A percentile compares a stretch with the other conserved stretches of the same genome.
Conservation (phyloP, 768 basidiomycete species). For the Trichaptum fuscoviolaceum region DNA sequence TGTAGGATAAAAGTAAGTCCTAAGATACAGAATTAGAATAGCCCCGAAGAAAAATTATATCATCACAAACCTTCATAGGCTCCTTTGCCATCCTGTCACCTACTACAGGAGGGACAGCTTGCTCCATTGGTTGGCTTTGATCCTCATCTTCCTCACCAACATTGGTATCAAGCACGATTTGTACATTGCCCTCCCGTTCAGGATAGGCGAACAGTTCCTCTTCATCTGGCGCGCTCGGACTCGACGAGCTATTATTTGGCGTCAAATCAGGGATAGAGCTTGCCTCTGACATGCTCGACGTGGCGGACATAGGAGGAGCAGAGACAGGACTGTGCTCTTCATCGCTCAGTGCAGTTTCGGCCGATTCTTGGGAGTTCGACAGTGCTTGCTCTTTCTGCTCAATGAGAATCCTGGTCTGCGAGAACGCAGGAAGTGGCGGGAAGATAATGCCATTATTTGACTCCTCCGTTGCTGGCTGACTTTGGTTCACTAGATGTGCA, state of each 20-base stretch:
- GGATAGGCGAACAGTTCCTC: not conserved
- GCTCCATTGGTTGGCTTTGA: not conserved
- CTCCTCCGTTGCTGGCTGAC: constrained; percentile 8
- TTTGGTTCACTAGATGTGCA: not conserved
- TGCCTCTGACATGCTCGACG: constrained; percentile 15
- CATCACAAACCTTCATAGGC: not conserved
- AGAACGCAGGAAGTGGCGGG: constrained; percentile 9
- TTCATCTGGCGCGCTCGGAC: constrained; percentile 14
- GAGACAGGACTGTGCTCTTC: constrained; percentile 8
- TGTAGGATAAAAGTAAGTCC: not conserved
- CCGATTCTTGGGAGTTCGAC: constrained; percentile 13
- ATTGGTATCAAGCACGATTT: not conserved
- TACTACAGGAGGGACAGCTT: not conserved
- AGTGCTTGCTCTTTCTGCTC: constrained; percentile 10
- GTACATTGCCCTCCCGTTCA: not conserved
- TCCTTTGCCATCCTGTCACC: not conserved
- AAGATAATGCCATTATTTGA: constrained; percentile 26
- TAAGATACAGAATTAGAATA: not conserved
- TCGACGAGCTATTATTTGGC: constrained; percentile 20
- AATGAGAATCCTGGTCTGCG: constrained; percentile 6
- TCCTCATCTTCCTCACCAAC: not conserved
- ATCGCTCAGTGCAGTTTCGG: not conserved
- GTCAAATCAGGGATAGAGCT: constrained; percentile 16
- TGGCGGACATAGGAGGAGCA: constrained; percentile 21
- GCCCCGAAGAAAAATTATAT: not conserved